Base-by-base conservation (phyloP, 1,284 basidiomycete genomes). In the Coriolopsis trogii region DNA sequence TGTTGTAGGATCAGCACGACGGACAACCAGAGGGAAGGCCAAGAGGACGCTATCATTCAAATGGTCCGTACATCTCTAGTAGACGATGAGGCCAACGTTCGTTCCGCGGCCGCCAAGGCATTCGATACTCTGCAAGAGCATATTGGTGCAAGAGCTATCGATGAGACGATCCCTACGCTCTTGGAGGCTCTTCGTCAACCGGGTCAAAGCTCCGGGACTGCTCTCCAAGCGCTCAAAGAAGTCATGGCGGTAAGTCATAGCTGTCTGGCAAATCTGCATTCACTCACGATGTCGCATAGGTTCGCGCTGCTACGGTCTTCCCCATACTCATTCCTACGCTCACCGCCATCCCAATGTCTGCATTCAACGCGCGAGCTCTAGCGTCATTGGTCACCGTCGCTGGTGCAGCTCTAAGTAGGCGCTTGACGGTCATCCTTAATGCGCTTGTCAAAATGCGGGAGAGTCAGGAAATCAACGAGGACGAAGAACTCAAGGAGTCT, bases 281-380 rank as follows among this genome's bases (percentile, higher is more conserved):
- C 30, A 56, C n/a, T n/a, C n/a, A n/a, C n/a, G n/a, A 24, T 31
- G 16, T 25, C 33, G 21, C 29, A 3, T 64, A 91, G 89, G 90
- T 95, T 63, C 90, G 93, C 44, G 91, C 95, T 10, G 80, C 88
- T 39, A 95, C 91, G 12, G 95, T 99, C 43, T 98, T 99, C 91
- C 97, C 97, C 0, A 91, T 97, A n/a, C 77, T 99, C 47, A 93
- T 99, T 44, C 97, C 96, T 0, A 95, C 95, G 6, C 79, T 99
- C 56, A 95, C 92, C 31, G 84, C 88, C 5, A 83, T 84, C 30
- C 96, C 96, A 0, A 95, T 99, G 82, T 89, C 93, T 2, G 85
- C 90, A 3, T 98, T 98, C 85, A 98, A 99, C 67, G 93, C 93
- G n/a, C 85, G 89, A 16, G 96, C 96, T 3, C 75, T 99, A 10